Evolutionary conservation across 805 yeast species (phyloP).

Genomic region (Yarrowia sp.): DNA sequence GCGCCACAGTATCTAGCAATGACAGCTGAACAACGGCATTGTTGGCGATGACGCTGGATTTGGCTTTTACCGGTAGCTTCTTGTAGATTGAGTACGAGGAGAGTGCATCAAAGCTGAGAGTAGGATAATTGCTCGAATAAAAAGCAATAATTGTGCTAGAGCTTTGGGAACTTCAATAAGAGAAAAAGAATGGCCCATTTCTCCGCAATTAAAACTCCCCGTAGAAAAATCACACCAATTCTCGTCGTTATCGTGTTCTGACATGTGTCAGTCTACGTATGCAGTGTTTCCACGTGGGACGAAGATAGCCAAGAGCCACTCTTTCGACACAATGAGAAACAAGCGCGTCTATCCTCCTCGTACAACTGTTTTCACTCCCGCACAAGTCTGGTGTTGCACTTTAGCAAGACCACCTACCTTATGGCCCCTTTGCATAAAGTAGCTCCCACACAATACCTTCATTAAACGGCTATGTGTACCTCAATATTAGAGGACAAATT

Average conservation of each 20-base stretch:
- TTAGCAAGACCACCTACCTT: conserved; percentile 5
- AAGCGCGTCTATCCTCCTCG: background rate
- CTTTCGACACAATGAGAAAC: conserved; percentile 1
- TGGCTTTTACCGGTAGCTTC: background rate
- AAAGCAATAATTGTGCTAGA: no score
- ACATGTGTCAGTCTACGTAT: background rate
- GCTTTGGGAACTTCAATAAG: no score
- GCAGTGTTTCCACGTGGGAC: conserved; percentile 6
- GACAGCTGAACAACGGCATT: conserved; percentile 2
- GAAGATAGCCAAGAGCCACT: conserved; percentile 18
- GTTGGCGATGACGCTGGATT: background rate
- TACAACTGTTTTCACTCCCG: background rate
- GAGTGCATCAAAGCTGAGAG: no score
- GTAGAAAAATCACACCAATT: no score
- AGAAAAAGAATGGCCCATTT: no score
- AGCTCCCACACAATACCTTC: conserved; percentile 2
- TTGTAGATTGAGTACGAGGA: no score
- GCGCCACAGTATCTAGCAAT: background rate
- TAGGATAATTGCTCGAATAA: no score
- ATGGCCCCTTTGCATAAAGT: conserved; percentile 4
- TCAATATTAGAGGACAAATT: background rate
- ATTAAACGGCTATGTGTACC: conserved; percentile 8
- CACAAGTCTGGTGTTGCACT: background rate
- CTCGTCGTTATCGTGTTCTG: no score
- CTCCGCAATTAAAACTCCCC: no score